phyloP scores from a whole-genome alignment of 768 basidiomycete genomes.

The Mycena sanguinolenta region DNA sequence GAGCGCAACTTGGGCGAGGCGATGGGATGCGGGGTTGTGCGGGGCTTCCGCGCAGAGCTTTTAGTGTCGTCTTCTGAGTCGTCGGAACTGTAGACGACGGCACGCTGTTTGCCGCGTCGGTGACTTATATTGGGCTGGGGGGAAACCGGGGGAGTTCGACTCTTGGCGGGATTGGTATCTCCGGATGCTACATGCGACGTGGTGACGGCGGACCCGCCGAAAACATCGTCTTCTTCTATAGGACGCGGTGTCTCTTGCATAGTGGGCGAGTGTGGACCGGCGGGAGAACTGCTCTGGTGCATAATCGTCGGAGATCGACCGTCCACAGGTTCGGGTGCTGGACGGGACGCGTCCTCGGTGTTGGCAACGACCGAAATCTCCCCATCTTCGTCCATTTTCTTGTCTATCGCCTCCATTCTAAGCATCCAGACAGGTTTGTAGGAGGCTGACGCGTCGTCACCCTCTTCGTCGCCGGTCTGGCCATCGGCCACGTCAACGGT shows the following conservation, averaged over 20 bases:
- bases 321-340: slow-evolving; percentile 1
- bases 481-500: slow-evolving; percentile 28
- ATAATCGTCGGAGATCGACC: slow-evolving; percentile 1
- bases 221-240: slow-evolving; percentile 7
- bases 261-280: slow-evolving; percentile 21
- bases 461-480: slow-evolving; percentile 25
- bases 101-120: slow-evolving; percentile 19
- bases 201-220: slow-evolving; percentile 18
- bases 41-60: slow-evolving; percentile 7
- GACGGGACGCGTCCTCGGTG: slow-evolving; percentile 25
- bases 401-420: slow-evolving; percentile 28
- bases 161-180: neutral
- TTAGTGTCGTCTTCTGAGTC: slow-evolving; percentile 27
- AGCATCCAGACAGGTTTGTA: slow-evolving; percentile 22
- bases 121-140: slow-evolving; percentile 20
- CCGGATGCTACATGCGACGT: slow-evolving; percentile 5
- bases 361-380: slow-evolving; percentile 3
- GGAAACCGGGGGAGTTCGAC: slow-evolving; percentile 13
- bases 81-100: slow-evolving; percentile 16
- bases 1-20: slow-evolving; percentile 30
- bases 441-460: slow-evolving; percentile 29
- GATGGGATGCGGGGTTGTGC: slow-evolving; percentile 20
- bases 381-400: slow-evolving; percentile 7
- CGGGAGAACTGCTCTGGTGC: neutral
- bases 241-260: neutral